Percentiles rank a stretch among this genome's conserved stretches.
Conservation (phyloP, 2,329 filamentous ascomycete species). For the Verticillium nonalfalfae region DNA sequence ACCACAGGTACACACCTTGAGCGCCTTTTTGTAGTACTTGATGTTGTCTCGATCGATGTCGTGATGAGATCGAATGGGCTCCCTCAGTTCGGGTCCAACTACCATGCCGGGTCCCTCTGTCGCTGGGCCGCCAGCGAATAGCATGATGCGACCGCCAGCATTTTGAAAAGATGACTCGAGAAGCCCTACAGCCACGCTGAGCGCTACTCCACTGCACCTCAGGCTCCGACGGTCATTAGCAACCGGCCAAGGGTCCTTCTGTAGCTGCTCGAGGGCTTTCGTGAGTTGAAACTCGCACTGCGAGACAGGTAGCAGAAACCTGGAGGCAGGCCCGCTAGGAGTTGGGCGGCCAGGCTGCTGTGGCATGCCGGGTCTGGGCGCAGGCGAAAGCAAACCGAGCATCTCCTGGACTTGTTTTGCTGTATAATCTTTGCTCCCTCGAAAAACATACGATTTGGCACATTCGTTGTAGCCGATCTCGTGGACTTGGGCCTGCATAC, state of each 20-base stretch:
- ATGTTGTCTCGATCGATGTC: constrained; percentile 98
- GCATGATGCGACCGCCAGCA: constrained; percentile 90
- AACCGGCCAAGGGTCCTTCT: constrained; percentile 97
- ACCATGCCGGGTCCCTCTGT: constrained; percentile 97
- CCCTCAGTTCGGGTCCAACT: constrained; percentile 88
- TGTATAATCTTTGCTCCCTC: constrained; percentile 95
- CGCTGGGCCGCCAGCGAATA: constrained; percentile 90
- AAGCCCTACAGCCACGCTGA: constrained; percentile 88
- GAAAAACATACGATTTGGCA: constrained; percentile 97
- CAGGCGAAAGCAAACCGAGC: constrained; percentile 74
- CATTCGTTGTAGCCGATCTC: constrained; percentile 98
- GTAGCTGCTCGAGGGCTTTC: constrained; percentile 88
- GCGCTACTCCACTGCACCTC: constrained; percentile 90
- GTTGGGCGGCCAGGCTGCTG: constrained; percentile 69
- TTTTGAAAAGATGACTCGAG: constrained; percentile 96
- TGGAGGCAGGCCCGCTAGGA: constrained; percentile 72
- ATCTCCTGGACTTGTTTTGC: constrained; percentile 99
- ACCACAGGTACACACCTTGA: constrained; percentile 58
- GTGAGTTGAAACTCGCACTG: constrained; percentile 97
- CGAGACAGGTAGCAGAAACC: constrained; percentile 89
- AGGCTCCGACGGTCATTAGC: constrained; percentile 86
- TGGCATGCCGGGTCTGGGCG: constrained; percentile 67
- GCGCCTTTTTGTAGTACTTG: constrained; percentile 98
- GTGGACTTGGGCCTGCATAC: constrained; percentile 75
- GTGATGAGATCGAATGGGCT: constrained; percentile 96